Base-by-base conservation (phyloP, 495 filamentous ascomycete genomes). In the Trichoderma erinaceum region DNA sequence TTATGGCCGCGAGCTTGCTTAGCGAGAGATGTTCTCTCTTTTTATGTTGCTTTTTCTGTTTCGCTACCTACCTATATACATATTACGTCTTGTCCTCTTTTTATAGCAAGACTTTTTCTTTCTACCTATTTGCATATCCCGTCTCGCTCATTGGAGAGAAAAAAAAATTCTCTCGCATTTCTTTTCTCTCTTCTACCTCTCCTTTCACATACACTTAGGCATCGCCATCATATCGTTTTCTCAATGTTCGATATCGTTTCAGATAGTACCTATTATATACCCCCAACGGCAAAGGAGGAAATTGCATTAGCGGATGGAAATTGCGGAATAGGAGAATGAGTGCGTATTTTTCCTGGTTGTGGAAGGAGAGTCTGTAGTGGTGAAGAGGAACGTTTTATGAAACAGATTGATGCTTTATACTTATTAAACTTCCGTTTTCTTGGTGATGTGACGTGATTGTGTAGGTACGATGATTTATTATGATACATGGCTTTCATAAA, bases 201-300 rank as follows among this genome's bases (percentile, higher is more conserved):
- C 4, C 29, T 29, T 29, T 29, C 4, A 29, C 29, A 29, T 1
- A 29, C 8, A 18, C 56, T 61, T 25, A 66, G 2, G 65, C 65
- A 48, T 66, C 65, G n/a, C 32, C 66, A 27, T 88, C 86, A 81
- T 98, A 98, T 74, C 92, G 85, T 80, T 93, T 86, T 73, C 88
- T 88, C 71, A 99, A 82, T 63, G 92, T 86, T 70, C 95, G 88
- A 81, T 99, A 99, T 77, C 90, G 87, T 81, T 96, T 98, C 69
- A 99, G 80, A 81, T 94, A 95, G 79, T 97, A 97, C 75, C 94
- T 98, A 76, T 70, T 41, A 32, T 64, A 29, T 25, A 69, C 70
- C n/a, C 41, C 43, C 41, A 41, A 41, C 21, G 63, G 68, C 65
- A 72, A 21, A 2, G 56, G n/a, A 25, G 50, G 10, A 10, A 25